A percentile compares a stretch with the other conserved stretches of the same genome.
These are phyloP conservation scores for Arachnopeziza araneosa DNA, from an alignment of 2,329 filamentous ascomycete genomes.

Conservation along the genomic window DNA sequence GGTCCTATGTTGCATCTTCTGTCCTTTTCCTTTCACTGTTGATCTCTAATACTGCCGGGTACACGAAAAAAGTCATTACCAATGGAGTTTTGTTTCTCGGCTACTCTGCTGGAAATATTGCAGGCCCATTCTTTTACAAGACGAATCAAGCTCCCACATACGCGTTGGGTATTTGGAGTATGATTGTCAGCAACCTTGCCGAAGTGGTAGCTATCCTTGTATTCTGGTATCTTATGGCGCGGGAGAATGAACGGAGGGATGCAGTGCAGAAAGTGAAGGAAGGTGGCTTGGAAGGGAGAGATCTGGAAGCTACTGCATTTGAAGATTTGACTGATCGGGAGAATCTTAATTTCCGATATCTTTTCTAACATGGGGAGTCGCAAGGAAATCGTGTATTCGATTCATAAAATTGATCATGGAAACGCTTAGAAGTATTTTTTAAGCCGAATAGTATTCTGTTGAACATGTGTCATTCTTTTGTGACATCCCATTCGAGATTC, in stretches of 20 bases:
- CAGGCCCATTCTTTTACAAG: conserved; percentile 32
- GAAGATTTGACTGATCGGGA: conserved; percentile 21
- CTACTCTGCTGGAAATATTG: conserved; percentile 46
- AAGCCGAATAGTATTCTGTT: too few relatives aligned
- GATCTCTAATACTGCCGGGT: conserved; percentile 53
- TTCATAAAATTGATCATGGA: too few relatives aligned
- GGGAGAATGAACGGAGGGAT: conserved; percentile 37
- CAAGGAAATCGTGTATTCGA: too few relatives aligned
- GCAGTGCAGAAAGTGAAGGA: conserved; percentile 4
- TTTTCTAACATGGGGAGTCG: not conserved
- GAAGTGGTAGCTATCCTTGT: conserved; percentile 36
- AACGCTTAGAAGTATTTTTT: too few relatives aligned
- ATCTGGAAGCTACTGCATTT: conserved; percentile 32
- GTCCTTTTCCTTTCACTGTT: conserved; percentile 37
- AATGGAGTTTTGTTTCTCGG: conserved; percentile 40
- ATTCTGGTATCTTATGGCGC: conserved; percentile 35
- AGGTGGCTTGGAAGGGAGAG: conserved; percentile 1
- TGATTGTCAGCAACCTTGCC: conserved; percentile 37
- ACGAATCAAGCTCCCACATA: conserved; percentile 13
- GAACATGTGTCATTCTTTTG: too few relatives aligned
- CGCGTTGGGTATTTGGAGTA: conserved; percentile 30
- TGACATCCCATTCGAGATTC: too few relatives aligned
- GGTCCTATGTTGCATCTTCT: conserved; percentile 8
- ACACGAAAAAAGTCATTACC: conserved; percentile 42
- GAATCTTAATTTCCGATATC: conserved; percentile 17